Evolutionary conservation across 768 basidiomycete species (phyloP), one percentile per base, ranked within the genome.

Genomic region (Mrakia gelida): DNA sequence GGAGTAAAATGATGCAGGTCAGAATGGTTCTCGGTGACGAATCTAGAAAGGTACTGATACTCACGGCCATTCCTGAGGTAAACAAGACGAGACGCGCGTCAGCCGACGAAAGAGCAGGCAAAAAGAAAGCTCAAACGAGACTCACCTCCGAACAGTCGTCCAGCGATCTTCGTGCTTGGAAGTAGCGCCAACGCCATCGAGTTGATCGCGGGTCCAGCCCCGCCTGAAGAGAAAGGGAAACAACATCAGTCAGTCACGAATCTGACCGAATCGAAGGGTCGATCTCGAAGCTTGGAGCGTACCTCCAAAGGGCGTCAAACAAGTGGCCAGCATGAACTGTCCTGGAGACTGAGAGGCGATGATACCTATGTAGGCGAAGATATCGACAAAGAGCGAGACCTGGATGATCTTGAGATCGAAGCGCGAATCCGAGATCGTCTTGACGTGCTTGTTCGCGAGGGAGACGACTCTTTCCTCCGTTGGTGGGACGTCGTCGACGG

Each of bases 341-440:
- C 84, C 49, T 3, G 89, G 85, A 9, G 85, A 86, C 6, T 85
- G 84, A 0, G 89, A 86, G 71, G 89, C 49, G 0, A 86, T 86
- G 85, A 92, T 87, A 73, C 86, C 79, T 15, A 85, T 80, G 81
- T 89, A 91, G 15, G 87, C 84, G 38, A 88, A 45, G 21, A 88
- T 71, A 62, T 92, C 91, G 68, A 92, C 76, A 15, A 87, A 62
- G 15, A 92, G 83, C 10, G 92, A 94, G 52, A 86, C 80, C 7
- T 90, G 89, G 9, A 90, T 89, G 30, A 94, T 85, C 45, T 82
- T 82, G n/a, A 95, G 87, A 84, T 96, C 94, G 82, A 94, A 90
- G 88, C 86, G 13, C 84, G 79, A 80, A 43, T 75, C 75, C 38
- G 67, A 70, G 34, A 70, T 18, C 67, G 38, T 70, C 26, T 70